phyloP scores from a whole-genome alignment of 805 yeast species.

The Brettanomyces custersianus region DNA sequence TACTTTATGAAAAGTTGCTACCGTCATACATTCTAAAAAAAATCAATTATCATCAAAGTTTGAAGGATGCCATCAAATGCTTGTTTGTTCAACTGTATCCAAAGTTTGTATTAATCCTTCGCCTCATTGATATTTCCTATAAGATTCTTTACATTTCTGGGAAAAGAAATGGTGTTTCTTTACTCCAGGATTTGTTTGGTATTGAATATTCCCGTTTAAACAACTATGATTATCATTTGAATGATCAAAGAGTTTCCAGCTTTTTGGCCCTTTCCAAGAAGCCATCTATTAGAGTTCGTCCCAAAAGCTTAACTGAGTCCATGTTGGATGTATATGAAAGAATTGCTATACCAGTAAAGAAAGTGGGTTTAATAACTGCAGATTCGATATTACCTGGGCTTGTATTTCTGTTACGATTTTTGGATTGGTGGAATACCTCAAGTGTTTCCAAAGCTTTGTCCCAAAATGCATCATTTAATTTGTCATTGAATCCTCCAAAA shows the following conservation, averaged over 20 bases:
- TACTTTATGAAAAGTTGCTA: constrained; percentile 50
- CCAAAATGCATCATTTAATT: constrained; percentile 28
- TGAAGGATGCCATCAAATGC: constrained; percentile 20
- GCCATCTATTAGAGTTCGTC: constrained; percentile 13
- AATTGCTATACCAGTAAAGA: constrained; percentile 15
- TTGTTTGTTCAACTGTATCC: constrained; percentile 60
- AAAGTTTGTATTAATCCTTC: constrained; percentile 34
- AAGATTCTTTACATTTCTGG: constrained; percentile 64
- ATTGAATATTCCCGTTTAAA: constrained; percentile 60
- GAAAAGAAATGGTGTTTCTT: constrained; percentile 48
- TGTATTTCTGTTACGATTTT: constrained; percentile 69
- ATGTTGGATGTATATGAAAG: constrained; percentile 12
- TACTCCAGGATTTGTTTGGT: constrained; percentile 51
- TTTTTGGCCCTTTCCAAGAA: constrained; percentile 5
- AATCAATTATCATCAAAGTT: constrained; percentile 23
- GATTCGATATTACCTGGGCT: constrained; percentile 65
- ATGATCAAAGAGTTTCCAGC: constrained; percentile 17
- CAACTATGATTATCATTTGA: constrained; percentile 37
- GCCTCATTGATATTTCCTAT: constrained; percentile 43
- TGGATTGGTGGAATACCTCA: constrained; percentile 90
- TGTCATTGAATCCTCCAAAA: constrained; percentile 15
- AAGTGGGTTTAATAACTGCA: constrained; percentile 18
- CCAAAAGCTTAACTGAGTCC: constrained; percentile 33
- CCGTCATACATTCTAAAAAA: constrained; percentile 50
- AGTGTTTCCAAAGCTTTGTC: constrained; percentile 51